These are phyloP conservation scores for Podila clonocystis DNA, from an alignment of 192 early-diverging fungal genomes.

Conservation along the genomic window DNA sequence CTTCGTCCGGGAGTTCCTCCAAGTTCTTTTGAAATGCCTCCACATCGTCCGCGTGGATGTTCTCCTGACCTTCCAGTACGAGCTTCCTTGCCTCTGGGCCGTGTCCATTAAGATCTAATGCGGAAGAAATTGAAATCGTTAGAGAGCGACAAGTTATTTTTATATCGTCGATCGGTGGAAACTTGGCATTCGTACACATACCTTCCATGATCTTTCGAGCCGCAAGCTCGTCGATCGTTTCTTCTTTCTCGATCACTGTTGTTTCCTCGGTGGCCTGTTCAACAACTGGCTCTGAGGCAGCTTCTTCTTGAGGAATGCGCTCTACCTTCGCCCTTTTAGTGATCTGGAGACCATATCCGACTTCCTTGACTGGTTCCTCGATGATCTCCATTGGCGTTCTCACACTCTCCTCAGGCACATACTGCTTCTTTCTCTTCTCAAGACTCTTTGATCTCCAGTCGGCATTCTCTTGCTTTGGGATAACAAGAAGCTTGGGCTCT, in stretches of 20 bases:
- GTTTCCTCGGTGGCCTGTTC: conserved; percentile 8
- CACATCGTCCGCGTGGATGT: conserved; percentile 53
- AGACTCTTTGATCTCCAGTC: conserved; percentile 54
- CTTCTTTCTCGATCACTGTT: conserved; percentile 4
- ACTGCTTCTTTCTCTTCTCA: conserved; percentile 47
- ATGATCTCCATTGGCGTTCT: conserved; percentile 2
- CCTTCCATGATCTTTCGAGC: conserved; percentile 57
- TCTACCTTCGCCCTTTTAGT: conserved; percentile 28
- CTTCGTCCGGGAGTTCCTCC: conserved; percentile 67
- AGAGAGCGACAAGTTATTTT: background rate
- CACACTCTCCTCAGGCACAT: conserved; percentile 24
- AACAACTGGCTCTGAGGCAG: background rate
- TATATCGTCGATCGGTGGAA: background rate
- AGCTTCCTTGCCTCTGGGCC: conserved; percentile 13
- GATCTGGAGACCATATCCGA: conserved; percentile 47
- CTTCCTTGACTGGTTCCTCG: conserved; percentile 9
- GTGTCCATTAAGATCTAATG: conserved; percentile 26
- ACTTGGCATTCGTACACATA: conserved; percentile 11
- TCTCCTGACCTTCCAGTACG: conserved; percentile 23
- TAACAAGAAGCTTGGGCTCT: conserved; percentile 48
- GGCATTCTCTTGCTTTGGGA: conserved; percentile 54
- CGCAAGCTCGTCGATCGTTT: conserved; percentile 55
- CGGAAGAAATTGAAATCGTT: background rate
- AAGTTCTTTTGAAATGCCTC: conserved; percentile 74
- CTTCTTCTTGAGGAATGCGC: background rate